These are phyloP conservation scores for Aspergillus japonicus DNA, from an alignment of 2,329 filamentous ascomycete species.

Conservation along the genomic window DNA sequence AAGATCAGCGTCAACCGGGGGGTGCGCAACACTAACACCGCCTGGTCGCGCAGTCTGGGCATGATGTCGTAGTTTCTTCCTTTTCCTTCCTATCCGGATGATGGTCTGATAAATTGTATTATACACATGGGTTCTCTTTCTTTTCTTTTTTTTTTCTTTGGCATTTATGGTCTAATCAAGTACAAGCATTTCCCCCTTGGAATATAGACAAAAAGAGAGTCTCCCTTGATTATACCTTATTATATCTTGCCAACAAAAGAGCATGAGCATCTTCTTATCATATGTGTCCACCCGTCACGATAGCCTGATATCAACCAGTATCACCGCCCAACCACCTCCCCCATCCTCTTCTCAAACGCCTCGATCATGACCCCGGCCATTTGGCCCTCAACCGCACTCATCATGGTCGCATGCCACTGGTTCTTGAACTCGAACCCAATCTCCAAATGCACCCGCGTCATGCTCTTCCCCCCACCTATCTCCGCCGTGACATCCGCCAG, in stretches of 20 bases:
- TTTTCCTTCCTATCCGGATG: background rate
- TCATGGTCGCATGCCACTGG: slow-evolving; percentile 81
- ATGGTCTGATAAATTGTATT: slow-evolving; percentile 27
- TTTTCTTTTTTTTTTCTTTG: slow-evolving; percentile 14
- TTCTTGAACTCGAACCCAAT: slow-evolving; percentile 85
- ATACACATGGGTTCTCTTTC: slow-evolving; percentile 23
- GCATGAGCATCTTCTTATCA: background rate
- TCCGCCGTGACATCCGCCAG: slow-evolving; percentile 34
- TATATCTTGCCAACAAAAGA: too few relatives aligned
- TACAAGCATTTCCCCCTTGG: background rate
- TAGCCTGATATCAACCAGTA: background rate
- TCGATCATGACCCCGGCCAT: slow-evolving; percentile 86
- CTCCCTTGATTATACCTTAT: too few relatives aligned
- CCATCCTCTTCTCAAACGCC: slow-evolving; percentile 83
- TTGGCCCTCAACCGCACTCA: slow-evolving; percentile 76
- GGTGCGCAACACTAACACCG: slow-evolving; percentile 18
- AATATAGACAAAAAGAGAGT: background rate
- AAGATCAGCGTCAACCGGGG: slow-evolving; percentile 28
- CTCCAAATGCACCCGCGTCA: slow-evolving; percentile 71
- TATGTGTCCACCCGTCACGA: background rate
- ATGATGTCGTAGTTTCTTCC: slow-evolving; percentile 24
- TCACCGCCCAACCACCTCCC: slow-evolving; percentile 49
- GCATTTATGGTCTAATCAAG: slow-evolving; percentile 17
- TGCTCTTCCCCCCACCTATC: slow-evolving; percentile 33
- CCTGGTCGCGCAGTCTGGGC: slow-evolving; percentile 25